phyloP scores from a whole-genome alignment of 208 protist species.

The Crithidia acanthocephali region DNA sequence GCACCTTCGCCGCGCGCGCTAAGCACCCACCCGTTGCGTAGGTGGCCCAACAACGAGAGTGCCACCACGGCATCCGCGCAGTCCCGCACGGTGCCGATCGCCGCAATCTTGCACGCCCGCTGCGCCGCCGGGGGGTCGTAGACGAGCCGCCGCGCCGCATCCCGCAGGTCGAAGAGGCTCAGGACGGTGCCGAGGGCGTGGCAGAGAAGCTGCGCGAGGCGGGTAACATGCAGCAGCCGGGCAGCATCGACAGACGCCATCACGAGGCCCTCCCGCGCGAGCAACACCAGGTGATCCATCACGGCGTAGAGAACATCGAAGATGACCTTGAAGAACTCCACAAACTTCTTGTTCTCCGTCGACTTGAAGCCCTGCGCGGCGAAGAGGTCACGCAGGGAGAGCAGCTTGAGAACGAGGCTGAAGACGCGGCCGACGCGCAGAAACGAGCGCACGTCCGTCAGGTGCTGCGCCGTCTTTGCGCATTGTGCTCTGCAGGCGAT shows the following conservation, averaged over 20 bases:
- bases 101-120: slow-evolving; percentile 27
- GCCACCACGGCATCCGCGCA: slow-evolving; percentile 40
- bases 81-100: slow-evolving; percentile 39
- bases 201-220: slow-evolving; percentile 20
- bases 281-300: slow-evolving; percentile 47
- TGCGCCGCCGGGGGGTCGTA: slow-evolving; percentile 52
- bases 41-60: slow-evolving; percentile 20
- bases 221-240: neutral
- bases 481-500: neutral
- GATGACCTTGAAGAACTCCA: slow-evolving; percentile 54
- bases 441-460: slow-evolving; percentile 47
- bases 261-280: slow-evolving; percentile 35
- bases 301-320: slow-evolving; percentile 47
- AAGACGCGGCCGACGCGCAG: slow-evolving; percentile 61
- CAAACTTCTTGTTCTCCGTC: slow-evolving; percentile 53
- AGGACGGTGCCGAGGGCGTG: slow-evolving; percentile 45
- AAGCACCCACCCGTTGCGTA: slow-evolving; percentile 9
- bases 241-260: neutral
- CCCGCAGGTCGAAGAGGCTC: slow-evolving; percentile 49
- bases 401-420: slow-evolving; percentile 43
- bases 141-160: slow-evolving; percentile 29
- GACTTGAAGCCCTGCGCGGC: slow-evolving; percentile 40
- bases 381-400: slow-evolving; percentile 33
- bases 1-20: slow-evolving; percentile 17
- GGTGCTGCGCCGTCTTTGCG: neutral